Percentiles rank a stretch among this genome's conserved stretches.
Conservation (phyloP, 1,284 basidiomycete species). For the Tilletia indica region DNA sequence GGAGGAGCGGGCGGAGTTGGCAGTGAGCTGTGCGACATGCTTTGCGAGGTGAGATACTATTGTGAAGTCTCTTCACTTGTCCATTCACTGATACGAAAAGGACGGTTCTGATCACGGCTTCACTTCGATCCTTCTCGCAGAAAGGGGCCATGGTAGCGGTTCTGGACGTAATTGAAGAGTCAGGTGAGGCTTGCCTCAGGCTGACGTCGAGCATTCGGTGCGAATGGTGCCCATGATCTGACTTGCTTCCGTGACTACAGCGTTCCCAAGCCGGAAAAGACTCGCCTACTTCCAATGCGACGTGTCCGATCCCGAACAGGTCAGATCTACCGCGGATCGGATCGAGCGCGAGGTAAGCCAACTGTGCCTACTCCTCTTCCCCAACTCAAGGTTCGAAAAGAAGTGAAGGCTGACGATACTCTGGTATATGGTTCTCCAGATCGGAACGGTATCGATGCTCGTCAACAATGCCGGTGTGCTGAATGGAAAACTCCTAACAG, state of each 20-base stretch:
- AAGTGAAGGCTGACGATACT: background rate
- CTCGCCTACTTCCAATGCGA: slow-evolving; percentile 77
- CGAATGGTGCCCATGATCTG: no score
- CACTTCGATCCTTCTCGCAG: background rate
- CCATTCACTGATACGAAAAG: slow-evolving; percentile 68
- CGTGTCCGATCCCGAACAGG: slow-evolving; percentile 79
- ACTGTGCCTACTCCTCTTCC: background rate
- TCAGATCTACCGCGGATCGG: slow-evolving; percentile 68
- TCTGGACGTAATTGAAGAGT: background rate
- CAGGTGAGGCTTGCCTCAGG: slow-evolving; percentile 58
- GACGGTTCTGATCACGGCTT: slow-evolving; percentile 61
- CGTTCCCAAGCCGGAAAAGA: slow-evolving; percentile 58
- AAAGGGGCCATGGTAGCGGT: background rate
- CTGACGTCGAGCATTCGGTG: slow-evolving; percentile 45
- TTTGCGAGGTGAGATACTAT: background rate
- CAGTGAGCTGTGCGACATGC: background rate
- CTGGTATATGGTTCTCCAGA: slow-evolving; percentile 3
- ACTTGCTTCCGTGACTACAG: no score
- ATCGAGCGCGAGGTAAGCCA: slow-evolving; percentile 70
- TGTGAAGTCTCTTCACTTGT: slow-evolving; percentile 60
- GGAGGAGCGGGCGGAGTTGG: slow-evolving; percentile 14
- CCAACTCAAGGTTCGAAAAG: background rate
- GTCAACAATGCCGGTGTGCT: slow-evolving; percentile 96
- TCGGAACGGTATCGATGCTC: slow-evolving; percentile 65
- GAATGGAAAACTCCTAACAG: slow-evolving; percentile 79